phyloP scores from a whole-genome alignment of 148 eudicot species.

The Vaccinium macrocarpon region DNA sequence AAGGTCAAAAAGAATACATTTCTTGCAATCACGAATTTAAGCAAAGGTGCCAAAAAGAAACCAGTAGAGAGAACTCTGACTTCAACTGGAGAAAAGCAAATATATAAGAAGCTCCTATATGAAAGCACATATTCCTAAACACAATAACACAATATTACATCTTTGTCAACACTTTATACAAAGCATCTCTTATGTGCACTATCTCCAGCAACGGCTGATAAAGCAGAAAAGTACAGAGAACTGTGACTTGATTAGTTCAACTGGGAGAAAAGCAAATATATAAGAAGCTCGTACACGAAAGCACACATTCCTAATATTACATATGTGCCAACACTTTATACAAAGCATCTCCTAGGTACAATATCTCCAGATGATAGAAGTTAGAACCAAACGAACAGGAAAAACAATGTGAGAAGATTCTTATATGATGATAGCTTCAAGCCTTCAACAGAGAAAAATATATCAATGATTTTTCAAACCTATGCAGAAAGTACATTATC shows the following conservation, averaged over 20 bases:
- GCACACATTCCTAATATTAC: not conserved
- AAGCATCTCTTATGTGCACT: not conserved
- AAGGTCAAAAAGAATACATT: not conserved
- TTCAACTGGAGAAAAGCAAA: not conserved
- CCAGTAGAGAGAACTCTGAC: not conserved
- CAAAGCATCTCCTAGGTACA: not conserved
- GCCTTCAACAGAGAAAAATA: not conserved
- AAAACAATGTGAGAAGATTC: not conserved
- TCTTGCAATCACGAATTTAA: not conserved
- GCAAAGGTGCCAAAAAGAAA: not conserved
- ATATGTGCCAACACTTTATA: not conserved
- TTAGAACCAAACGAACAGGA: not conserved
- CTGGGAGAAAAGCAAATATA: not conserved
- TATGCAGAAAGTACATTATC: not conserved
- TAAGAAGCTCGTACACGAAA: not conserved
- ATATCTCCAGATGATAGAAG: not conserved
- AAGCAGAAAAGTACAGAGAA: not conserved
- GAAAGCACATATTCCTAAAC: not conserved
- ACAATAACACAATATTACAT: not conserved
- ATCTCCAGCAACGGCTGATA: not conserved
- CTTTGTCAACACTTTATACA: not conserved
- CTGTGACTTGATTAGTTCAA: not conserved
- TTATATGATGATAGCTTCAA: not conserved
- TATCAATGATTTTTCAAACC: not conserved
- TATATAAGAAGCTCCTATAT: not conserved